Conservation (phyloP, 2,329 filamentous ascomycete species). For the Graphilbum ipis-grandicollis region DNA sequence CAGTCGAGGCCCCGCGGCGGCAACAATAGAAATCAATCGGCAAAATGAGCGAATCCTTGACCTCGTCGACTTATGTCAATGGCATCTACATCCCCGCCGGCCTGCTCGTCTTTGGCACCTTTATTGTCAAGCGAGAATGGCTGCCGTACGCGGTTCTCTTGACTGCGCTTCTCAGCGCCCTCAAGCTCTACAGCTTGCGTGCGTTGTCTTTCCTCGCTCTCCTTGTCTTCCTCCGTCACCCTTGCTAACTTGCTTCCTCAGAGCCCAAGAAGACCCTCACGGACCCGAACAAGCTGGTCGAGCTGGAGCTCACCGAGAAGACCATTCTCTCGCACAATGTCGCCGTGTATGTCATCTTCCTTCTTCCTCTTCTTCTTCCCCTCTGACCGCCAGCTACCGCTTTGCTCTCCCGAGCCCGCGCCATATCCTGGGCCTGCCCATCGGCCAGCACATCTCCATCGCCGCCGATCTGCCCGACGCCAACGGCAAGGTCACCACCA, state of each 20-base stretch:
- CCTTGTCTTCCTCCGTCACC: too few relatives aligned
- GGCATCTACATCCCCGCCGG: slow-evolving; percentile 73
- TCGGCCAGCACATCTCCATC: slow-evolving; percentile 97
- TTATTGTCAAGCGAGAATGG: slow-evolving; percentile 67
- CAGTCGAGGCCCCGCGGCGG: too few relatives aligned
- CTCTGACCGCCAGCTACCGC: slow-evolving; percentile 49
- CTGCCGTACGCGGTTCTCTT: slow-evolving; percentile 50
- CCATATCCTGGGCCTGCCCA: slow-evolving; percentile 84
- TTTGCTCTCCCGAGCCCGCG: slow-evolving; percentile 65
- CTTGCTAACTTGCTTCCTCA: not conserved
- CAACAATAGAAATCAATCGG: too few relatives aligned
- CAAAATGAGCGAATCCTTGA: slow-evolving; percentile 22
- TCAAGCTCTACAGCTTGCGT: slow-evolving; percentile 59
- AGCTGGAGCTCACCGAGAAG: slow-evolving; percentile 89
- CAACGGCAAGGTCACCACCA: slow-evolving; percentile 62
- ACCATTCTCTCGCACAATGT: slow-evolving; percentile 95
- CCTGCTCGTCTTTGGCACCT: slow-evolving; percentile 57
- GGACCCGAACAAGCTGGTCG: slow-evolving; percentile 63
- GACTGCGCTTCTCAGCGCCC: slow-evolving; percentile 47
- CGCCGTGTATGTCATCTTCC: slow-evolving; percentile 50
- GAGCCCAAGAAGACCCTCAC: slow-evolving; percentile 71
- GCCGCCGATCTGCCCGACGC: slow-evolving; percentile 52
- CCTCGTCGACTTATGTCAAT: slow-evolving; percentile 51
- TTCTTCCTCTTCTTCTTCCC: not conserved
- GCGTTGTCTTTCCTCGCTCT: slow-evolving; percentile 20